phyloP scores from a whole-genome alignment of 495 filamentous ascomycete species.

The Penicillium paxilli region DNA sequence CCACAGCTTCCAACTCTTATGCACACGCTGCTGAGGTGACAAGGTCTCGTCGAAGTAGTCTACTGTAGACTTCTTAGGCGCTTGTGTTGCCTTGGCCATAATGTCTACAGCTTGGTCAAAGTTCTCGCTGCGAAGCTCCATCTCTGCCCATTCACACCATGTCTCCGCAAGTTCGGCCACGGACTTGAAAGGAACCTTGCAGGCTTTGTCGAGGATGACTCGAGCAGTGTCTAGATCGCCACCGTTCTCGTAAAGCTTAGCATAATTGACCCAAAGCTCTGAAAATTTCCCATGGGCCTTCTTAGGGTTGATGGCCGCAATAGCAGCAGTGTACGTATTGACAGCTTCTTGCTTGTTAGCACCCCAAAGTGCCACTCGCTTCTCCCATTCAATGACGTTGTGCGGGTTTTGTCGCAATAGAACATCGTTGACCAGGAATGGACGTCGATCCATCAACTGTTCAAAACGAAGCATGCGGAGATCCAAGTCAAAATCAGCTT shows the following conservation, averaged over 20 bases:
- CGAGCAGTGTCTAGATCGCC: conserved; percentile 83
- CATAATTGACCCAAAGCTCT: conserved; percentile 95
- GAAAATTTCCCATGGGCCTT: conserved; percentile 93
- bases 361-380: conserved; percentile 91
- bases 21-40: conserved; percentile 91
- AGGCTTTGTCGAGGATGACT: conserved; percentile 95
- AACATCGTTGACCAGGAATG: conserved; percentile 97
- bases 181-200: conserved; percentile 95
- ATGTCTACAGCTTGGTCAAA: conserved; percentile 92
- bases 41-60: conserved; percentile 98
- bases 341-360: conserved; percentile 90
- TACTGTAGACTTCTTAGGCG: conserved; percentile 89
- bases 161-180: conserved; percentile 94
- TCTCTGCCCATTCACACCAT: conserved; percentile 98
- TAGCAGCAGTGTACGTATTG: conserved; percentile 92
- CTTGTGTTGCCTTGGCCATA: conserved; percentile 96
- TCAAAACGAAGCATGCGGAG: conserved; percentile 98
- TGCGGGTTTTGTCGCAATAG: conserved; percentile 93
- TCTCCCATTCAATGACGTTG: conserved; percentile 97
- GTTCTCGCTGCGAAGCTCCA: conserved; percentile 94
- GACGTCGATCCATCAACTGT: conserved; percentile 94
- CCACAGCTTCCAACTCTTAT: conserved; percentile 99
- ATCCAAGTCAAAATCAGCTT: conserved; percentile 93
- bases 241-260: conserved; percentile 93
- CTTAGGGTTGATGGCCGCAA: conserved; percentile 89